Conservation (phyloP, 768 basidiomycete species). For the Albatrellus ellisii region DNA sequence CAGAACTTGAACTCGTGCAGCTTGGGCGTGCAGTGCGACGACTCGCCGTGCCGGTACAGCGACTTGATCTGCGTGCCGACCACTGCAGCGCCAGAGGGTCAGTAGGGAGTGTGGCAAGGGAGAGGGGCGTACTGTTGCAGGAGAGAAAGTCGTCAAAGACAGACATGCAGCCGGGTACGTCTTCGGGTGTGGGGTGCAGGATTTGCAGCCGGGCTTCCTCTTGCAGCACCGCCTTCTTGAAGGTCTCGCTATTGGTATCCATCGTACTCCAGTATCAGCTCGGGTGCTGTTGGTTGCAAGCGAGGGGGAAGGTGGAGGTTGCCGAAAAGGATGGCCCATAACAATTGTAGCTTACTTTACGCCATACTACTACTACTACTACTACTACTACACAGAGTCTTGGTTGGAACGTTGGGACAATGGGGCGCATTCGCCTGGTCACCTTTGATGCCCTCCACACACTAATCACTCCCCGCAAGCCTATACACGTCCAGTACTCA, state of each 20-base stretch:
- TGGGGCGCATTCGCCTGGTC: slow-evolving; percentile 51
- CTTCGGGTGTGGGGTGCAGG: slow-evolving; percentile 62
- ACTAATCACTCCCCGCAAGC: slow-evolving; percentile 52
- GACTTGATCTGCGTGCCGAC: slow-evolving; percentile 71
- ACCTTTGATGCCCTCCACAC: slow-evolving; percentile 76
- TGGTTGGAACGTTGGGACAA: too few species aligned
- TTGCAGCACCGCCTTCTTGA: slow-evolving; percentile 45
- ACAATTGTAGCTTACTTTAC: too few species aligned
- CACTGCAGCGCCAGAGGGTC: slow-evolving; percentile 28
- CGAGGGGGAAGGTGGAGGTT: too few species aligned
- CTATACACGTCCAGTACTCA: slow-evolving; percentile 55
- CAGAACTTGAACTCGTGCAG: slow-evolving; percentile 94
- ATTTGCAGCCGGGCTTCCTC: slow-evolving; percentile 53
- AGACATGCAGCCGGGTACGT: slow-evolving; percentile 72
- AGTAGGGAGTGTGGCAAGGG: not conserved
- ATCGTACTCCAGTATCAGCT: not conserved
- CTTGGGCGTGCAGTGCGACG: slow-evolving; percentile 60
- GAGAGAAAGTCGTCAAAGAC: slow-evolving; percentile 60
- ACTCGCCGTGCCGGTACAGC: slow-evolving; percentile 75
- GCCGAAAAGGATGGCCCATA: not conserved
- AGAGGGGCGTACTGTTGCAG: slow-evolving; percentile 42
- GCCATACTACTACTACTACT: too few species aligned
- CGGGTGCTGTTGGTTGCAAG: too few species aligned
- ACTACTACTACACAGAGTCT: too few species aligned
- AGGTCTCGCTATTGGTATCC: slow-evolving; percentile 19